These are phyloP conservation scores for Leccinum griseonigrum DNA, from an alignment of 1,284 basidiomycete species.

Conservation along the genomic window DNA sequence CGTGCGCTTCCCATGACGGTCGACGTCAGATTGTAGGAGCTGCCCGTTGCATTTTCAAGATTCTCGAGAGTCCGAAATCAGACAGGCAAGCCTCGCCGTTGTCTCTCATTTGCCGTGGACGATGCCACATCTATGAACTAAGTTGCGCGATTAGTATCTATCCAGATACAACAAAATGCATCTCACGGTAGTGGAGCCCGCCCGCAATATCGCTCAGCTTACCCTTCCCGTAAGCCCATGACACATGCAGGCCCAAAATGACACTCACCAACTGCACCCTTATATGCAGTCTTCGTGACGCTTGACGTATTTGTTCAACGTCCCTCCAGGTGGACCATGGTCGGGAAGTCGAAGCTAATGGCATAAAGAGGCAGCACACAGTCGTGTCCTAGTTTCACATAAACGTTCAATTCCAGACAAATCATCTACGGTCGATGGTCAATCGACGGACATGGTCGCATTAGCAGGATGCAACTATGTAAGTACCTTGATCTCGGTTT, in stretches of 20 bases:
- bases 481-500: constrained; percentile 14
- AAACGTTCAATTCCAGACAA: constrained; percentile 22
- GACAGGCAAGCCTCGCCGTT: constrained; percentile 23
- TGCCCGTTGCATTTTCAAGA: constrained; percentile 33
- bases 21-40: constrained; percentile 28
- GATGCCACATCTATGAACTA: constrained; percentile 23
- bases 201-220: constrained; percentile 23
- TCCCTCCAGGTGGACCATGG: constrained; percentile 26
- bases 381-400: constrained; percentile 25
- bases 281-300: not conserved
- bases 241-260: not conserved
- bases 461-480: not conserved
- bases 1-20: constrained; percentile 27
- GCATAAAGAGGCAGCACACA: constrained; percentile 25
- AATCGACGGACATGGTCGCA: not conserved
- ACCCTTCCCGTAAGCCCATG: constrained; percentile 2
- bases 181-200: constrained; percentile 25
- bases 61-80: constrained; percentile 29
- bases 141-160: not conserved
- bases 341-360: constrained; percentile 25
- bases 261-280: constrained; percentile 16
- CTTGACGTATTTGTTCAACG: constrained; percentile 21
- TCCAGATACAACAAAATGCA: not conserved
- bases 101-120: constrained; percentile 31
- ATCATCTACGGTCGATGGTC: constrained; percentile 12